Evolutionary conservation across 306 rosid species (phyloP).

Genomic region (Sechiopsis laciniata): DNA sequence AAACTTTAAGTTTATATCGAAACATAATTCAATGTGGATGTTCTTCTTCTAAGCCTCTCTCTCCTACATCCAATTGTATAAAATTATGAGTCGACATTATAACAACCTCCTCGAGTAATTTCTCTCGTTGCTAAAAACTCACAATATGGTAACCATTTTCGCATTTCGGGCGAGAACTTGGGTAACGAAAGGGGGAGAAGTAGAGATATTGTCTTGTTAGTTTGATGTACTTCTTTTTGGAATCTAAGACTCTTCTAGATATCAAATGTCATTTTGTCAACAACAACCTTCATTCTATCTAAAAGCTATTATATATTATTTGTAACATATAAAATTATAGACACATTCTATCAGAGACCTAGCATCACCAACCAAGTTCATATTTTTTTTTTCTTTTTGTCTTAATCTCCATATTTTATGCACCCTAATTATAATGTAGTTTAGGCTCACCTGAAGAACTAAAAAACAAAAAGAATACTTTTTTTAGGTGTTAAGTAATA

Average conservation of each 20-base stretch:
- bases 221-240: background rate
- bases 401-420: slow-evolving; percentile 10
- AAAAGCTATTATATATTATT: background rate
- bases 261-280: slow-evolving; percentile 14
- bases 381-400: background rate
- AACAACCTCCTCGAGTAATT: no score
- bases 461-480: background rate
- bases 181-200: background rate
- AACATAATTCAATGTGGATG: no score
- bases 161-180: background rate
- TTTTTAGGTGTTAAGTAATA: background rate
- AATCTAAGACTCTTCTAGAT: slow-evolving; percentile 16
- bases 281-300: slow-evolving; percentile 20
- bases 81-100: background rate
- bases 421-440: background rate
- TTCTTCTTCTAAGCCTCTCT: background rate
- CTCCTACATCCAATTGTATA: background rate
- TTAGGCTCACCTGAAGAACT: background rate
- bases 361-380: slow-evolving; percentile 12
- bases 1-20: background rate
- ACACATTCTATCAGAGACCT: background rate
- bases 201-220: background rate
- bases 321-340: background rate
- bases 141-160: background rate
- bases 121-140: background rate